A percentile compares a stretch with the other conserved stretches of the same genome.
Conservation (phyloP, 768 basidiomycete species). For the Suillus alpinus region DNA sequence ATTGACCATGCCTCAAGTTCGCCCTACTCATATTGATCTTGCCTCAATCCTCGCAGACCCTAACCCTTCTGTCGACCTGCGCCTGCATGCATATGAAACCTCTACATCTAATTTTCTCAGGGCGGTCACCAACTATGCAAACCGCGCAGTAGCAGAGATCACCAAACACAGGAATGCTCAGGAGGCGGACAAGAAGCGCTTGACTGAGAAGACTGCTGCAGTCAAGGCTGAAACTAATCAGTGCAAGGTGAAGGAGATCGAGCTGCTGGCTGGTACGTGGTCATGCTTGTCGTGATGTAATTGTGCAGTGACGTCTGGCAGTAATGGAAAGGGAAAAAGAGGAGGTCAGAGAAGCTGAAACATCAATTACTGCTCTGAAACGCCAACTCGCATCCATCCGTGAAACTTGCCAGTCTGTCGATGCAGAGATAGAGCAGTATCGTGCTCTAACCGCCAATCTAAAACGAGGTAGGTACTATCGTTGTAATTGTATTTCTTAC, state of each 20-base stretch:
- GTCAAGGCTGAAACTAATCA: constrained; percentile 69
- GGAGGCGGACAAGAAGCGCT: constrained; percentile 56
- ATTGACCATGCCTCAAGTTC: constrained; percentile 5
- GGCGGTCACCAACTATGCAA: constrained; percentile 70
- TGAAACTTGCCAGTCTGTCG: constrained; percentile 57
- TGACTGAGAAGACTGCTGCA: constrained; percentile 57
- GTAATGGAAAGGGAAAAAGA: constrained; percentile 69
- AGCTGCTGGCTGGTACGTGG: constrained; percentile 69
- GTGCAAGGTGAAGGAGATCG: constrained; percentile 77
- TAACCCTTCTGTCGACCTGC: constrained; percentile 63
- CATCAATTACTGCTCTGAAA: constrained; percentile 55
- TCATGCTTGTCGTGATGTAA: background rate
- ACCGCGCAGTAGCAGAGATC: constrained; percentile 67
- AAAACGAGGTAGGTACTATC: constrained; percentile 50
- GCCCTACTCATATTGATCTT: constrained; percentile 56
- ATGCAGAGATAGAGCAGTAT: constrained; percentile 73
- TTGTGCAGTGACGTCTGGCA: constrained; percentile 20
- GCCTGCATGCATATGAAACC: constrained; percentile 56
- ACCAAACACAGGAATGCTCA: constrained; percentile 64
- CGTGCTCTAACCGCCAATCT: constrained; percentile 59
- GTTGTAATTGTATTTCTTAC: background rate
- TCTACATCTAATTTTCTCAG: constrained; percentile 72
- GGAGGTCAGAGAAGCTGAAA: constrained; percentile 68
- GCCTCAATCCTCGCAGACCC: constrained; percentile 50
- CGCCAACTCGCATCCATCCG: constrained; percentile 63